A percentile compares a stretch with the other conserved stretches of the same genome.
Conservation (phyloP, 192 early-diverging fungal species). For the Backusella morwellensis region DNA sequence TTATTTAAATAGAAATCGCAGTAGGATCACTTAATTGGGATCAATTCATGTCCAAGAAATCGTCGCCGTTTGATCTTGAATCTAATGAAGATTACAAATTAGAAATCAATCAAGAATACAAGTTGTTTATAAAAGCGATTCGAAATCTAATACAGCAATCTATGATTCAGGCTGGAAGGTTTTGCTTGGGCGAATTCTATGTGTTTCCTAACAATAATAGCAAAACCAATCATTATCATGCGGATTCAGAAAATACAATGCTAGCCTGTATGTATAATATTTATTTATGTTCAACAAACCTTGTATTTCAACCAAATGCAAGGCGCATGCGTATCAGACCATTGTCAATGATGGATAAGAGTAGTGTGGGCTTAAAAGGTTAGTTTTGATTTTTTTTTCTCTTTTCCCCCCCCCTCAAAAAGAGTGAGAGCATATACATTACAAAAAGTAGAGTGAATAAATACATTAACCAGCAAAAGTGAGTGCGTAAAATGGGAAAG, state of each 20-base stretch:
- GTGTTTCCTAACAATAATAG: slow-evolving; percentile 2
- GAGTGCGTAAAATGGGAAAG: background rate
- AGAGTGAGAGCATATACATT: too few species aligned
- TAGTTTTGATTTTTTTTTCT: background rate
- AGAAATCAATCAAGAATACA: slow-evolving; percentile 15
- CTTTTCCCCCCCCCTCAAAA: too few species aligned
- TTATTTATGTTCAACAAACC: slow-evolving; percentile 19
- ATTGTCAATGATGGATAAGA: background rate
- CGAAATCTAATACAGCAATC: slow-evolving; percentile 21
- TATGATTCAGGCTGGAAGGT: slow-evolving; percentile 13
- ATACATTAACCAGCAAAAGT: background rate
- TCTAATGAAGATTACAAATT: background rate
- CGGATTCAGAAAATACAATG: slow-evolving; percentile 5
- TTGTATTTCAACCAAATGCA: slow-evolving; percentile 24
- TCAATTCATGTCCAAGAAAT: slow-evolving; percentile 4
- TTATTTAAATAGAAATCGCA: slow-evolving; percentile 9
- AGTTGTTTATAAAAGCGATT: slow-evolving; percentile 18
- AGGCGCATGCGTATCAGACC: slow-evolving; percentile 12
- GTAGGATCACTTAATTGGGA: slow-evolving; percentile 25
- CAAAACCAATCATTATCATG: background rate
- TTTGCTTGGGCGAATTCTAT: slow-evolving; percentile 22
- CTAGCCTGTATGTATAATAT: slow-evolving; percentile 15
- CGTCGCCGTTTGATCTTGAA: slow-evolving; percentile 14
- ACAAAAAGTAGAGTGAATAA: too few species aligned
- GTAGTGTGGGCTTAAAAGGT: background rate